phyloP scores from a whole-genome alignment of 2,329 filamentous ascomycete genomes.

The Verticillium nubilum region DNA sequence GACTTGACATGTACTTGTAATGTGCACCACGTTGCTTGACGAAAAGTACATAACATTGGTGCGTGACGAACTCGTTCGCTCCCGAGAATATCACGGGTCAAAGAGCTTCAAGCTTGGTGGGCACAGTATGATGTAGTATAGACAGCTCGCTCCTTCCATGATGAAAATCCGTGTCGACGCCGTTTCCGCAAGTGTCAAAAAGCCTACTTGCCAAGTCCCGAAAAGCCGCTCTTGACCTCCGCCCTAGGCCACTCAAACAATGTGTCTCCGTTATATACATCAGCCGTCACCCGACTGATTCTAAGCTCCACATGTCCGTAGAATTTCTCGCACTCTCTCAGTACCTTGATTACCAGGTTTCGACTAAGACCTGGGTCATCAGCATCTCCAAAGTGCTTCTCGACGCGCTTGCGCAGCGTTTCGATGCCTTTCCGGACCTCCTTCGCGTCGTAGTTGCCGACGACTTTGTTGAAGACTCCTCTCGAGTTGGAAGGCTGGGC shows the following conservation, averaged over 20 bases:
- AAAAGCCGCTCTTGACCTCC: constrained; percentile 57
- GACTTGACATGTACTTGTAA: background rate
- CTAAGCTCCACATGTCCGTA: constrained; percentile 58
- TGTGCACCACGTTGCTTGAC: no score
- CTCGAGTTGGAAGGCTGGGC: constrained; percentile 79
- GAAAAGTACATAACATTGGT: no score
- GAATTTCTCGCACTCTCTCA: constrained; percentile 56
- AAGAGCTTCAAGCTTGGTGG: no score
- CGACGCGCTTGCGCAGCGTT: constrained; percentile 80
- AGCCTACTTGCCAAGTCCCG: constrained; percentile 2
- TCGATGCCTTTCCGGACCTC: constrained; percentile 90
- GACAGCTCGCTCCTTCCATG: background rate
- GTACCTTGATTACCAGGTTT: constrained; percentile 51
- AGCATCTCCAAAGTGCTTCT: constrained; percentile 94
- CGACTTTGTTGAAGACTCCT: constrained; percentile 77
- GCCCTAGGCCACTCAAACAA: constrained; percentile 61
- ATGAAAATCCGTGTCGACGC: background rate
- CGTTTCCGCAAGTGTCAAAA: background rate
- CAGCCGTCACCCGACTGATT: constrained; percentile 53
- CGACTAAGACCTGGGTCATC: constrained; percentile 65
- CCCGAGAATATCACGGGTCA: no score
- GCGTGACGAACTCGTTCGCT: no score
- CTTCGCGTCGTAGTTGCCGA: constrained; percentile 73
- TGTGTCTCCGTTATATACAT: constrained; percentile 60
- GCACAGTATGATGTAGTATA: background rate